Evolutionary conservation across 352 stramenopile species (phyloP), one percentile per base, ranked within the genome.

Genomic region (Phytopythium chamaehyphon): DNA sequence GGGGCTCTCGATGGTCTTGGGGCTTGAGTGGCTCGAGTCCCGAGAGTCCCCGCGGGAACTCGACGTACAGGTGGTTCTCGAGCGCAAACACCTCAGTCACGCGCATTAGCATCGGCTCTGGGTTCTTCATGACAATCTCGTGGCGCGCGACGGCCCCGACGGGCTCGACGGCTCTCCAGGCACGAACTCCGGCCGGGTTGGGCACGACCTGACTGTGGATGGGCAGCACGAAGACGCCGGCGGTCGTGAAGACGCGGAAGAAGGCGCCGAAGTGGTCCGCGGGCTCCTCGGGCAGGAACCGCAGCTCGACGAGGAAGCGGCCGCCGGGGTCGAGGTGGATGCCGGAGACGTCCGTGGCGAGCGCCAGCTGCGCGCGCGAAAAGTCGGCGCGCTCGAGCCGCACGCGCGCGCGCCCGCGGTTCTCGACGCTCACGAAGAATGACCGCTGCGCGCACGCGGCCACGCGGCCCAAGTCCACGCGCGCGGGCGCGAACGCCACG

Each of bases 11-110:
- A 9, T 48, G 42, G 3, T 48, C 23, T 37, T 37, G 42, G 23
- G n/a, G 7, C 5, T 33, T 28, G 28, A 16, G 31, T 40, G 45
- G 45, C 1, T 28, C 38, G 8, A 51, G 31, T 15, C 24, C 45
- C 16, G 26, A 40, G 12, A 40, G 18, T 28, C 45, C 31, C n/a
- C 31, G 24, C 16, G 45, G 45, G 7, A 51, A 51, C 45, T 28
- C 23, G 24, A 86, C 33, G 23, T 69, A 38, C 19, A 79, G 57
- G 35, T 74, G 55, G 6, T 62, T 55, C 39, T 86, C 66, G 11
- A 70, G 42, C 14, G 68, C 57, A 19, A 71, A 86, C 11, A 82
- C 51, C 33, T 89, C 74, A 1, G 66, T 65, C 19, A 89, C 58
- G 26, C 66, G 71, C 40, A 89, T 50, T 7, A 60, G 51, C 15